Conservation (phyloP, 352 stramenopile genomes). For the Globisporangium camurandrum region DNA sequence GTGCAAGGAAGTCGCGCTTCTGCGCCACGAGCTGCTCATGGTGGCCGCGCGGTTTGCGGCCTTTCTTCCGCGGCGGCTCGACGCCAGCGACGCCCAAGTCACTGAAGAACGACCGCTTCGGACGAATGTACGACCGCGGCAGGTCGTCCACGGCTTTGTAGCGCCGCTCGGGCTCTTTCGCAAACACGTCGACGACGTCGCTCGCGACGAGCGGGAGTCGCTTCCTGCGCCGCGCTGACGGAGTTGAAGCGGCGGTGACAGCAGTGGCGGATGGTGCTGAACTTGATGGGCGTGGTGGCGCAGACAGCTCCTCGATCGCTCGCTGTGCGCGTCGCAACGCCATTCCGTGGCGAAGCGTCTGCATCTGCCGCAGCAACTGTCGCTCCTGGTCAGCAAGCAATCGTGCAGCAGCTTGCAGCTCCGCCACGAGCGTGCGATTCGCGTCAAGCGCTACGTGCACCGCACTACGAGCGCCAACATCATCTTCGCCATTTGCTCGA, state of each 20-base stretch:
- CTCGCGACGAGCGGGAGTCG: not conserved
- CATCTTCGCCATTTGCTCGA: no score
- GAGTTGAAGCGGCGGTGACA: no score
- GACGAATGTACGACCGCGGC: slow-evolving; percentile 52
- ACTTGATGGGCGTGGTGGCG: slow-evolving; percentile 6
- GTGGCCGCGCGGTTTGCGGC: slow-evolving; percentile 17
- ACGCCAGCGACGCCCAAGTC: slow-evolving; percentile 20
- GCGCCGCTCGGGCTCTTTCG: slow-evolving; percentile 16
- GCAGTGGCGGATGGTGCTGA: not conserved
- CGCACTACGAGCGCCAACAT: not conserved
- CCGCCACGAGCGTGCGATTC: slow-evolving; percentile 33
- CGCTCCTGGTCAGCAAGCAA: slow-evolving; percentile 30
- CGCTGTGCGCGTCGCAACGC: slow-evolving; percentile 41
- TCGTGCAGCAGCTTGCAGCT: slow-evolving; percentile 27
- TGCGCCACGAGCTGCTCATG: slow-evolving; percentile 9
- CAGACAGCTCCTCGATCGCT: slow-evolving; percentile 24
- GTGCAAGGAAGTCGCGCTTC: slow-evolving; percentile 1
- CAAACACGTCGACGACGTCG: slow-evolving; percentile 21
- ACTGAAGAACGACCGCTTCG: slow-evolving; percentile 50
- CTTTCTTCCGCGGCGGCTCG: slow-evolving; percentile 14
- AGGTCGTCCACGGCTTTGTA: slow-evolving; percentile 27
- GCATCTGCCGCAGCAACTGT: slow-evolving; percentile 24
- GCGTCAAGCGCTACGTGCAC: slow-evolving; percentile 21
- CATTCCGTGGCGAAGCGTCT: slow-evolving; percentile 39
- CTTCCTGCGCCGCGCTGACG: no score